These are phyloP conservation scores for Sorghum bicolor DNA, from an alignment of 176 grass and related monocot genomes.

Conservation along the genomic window Sorghum_bicolor_NCBIv3 NC_012879.2:17538001-17538500, in stretches of 20 bases:
- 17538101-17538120: conserved; percentile 35
- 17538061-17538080: conserved; percentile 35
- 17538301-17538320: neutral
- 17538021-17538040: conserved; percentile 9
- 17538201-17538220: neutral
- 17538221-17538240: neutral
- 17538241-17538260: neutral
- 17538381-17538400: neutral
- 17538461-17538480: neutral
- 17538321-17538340: conserved; percentile 37
- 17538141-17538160: neutral
- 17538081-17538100: neutral
- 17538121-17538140: conserved; percentile 22
- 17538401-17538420: neutral
- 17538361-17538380: neutral
- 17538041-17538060: neutral
- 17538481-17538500: no score
- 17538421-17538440: no score
- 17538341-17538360: neutral
- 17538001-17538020: neutral
- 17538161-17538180: conserved; percentile 34
- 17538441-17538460: neutral
- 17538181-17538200: neutral
- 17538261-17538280: neutral
- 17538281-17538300: neutral